Conservation (phyloP, 306 rosid genomes). For the Rosa chinensis region DNA sequence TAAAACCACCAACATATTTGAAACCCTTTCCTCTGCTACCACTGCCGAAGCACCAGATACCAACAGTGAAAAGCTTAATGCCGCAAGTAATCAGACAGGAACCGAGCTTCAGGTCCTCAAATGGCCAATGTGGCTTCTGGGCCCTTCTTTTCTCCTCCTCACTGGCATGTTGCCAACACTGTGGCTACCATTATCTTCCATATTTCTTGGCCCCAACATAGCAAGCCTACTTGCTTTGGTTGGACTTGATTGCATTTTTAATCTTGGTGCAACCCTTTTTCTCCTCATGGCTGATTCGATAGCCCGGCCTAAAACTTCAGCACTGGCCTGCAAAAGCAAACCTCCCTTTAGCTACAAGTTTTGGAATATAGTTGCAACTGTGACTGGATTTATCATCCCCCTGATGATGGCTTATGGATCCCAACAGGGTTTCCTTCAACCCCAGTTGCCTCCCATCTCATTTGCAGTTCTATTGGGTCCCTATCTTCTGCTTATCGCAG, state of each 20-base stretch:
- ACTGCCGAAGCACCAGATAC: conserved; percentile 39
- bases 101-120: conserved; percentile 59
- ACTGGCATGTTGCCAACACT: conserved; percentile 90
- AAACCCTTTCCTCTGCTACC: conserved; percentile 47
- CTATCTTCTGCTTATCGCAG: conserved; percentile 69
- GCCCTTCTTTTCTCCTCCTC: conserved; percentile 74
- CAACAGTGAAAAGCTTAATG: conserved; percentile 34
- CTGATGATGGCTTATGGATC: conserved; percentile 59
- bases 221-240: conserved; percentile 84
- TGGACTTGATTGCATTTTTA: conserved; percentile 88
- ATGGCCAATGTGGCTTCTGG: conserved; percentile 94
- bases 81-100: conserved; percentile 37
- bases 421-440: conserved; percentile 60
- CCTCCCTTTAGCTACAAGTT: conserved; percentile 86
- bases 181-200: conserved; percentile 82
- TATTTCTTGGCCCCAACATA: conserved; percentile 77
- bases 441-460: conserved; percentile 63
- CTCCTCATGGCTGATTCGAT: conserved; percentile 94
- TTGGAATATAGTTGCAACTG: conserved; percentile 77
- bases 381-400: conserved; percentile 68
- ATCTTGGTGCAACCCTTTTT: conserved; percentile 86
- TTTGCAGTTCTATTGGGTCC: conserved; percentile 75
- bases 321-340: conserved; percentile 54
- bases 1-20: conserved; percentile 50
- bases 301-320: conserved; percentile 56